Evolutionary conservation across 2,329 filamentous ascomycete species (phyloP).

Genomic region (Diaporthe ampelina): DNA sequence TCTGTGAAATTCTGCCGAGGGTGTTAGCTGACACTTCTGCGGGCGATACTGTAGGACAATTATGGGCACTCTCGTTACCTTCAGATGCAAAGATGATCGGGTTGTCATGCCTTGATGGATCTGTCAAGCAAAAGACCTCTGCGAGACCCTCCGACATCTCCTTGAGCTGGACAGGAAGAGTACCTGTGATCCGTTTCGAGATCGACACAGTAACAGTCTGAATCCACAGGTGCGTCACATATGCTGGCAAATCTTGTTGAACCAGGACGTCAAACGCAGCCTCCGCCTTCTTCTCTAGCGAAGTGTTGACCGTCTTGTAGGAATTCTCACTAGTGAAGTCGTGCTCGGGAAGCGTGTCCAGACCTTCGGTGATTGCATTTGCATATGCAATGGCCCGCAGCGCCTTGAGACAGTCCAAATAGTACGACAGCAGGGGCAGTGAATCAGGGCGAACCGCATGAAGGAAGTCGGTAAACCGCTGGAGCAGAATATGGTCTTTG

Average conservation of each 20-base stretch:
- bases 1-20: slow-evolving; percentile 65
- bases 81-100: slow-evolving; percentile 84
- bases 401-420: slow-evolving; percentile 79
- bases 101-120: slow-evolving; percentile 80
- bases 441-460: slow-evolving; percentile 72
- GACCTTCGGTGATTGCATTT: slow-evolving; percentile 74
- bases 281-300: slow-evolving; percentile 73
- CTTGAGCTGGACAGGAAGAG: slow-evolving; percentile 72
- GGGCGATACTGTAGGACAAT: neutral
- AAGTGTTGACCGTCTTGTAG: slow-evolving; percentile 66
- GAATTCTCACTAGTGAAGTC: slow-evolving; percentile 67
- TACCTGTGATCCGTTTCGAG: slow-evolving; percentile 76
- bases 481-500: slow-evolving; percentile 71
- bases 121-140: slow-evolving; percentile 83
- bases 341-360: slow-evolving; percentile 68
- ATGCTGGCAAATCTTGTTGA: slow-evolving; percentile 78
- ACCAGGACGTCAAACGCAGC: slow-evolving; percentile 75
- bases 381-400: slow-evolving; percentile 78
- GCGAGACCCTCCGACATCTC: slow-evolving; percentile 80
- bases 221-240: slow-evolving; percentile 77
- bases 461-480: slow-evolving; percentile 78
- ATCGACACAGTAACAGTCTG: slow-evolving; percentile 79
- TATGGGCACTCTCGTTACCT: slow-evolving; percentile 59
- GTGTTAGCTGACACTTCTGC: slow-evolving; percentile 9
- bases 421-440: slow-evolving; percentile 78